Base-by-base conservation (phyloP, 2,329 filamentous ascomycete species). In the Ceratocystis ficicola region DNA sequence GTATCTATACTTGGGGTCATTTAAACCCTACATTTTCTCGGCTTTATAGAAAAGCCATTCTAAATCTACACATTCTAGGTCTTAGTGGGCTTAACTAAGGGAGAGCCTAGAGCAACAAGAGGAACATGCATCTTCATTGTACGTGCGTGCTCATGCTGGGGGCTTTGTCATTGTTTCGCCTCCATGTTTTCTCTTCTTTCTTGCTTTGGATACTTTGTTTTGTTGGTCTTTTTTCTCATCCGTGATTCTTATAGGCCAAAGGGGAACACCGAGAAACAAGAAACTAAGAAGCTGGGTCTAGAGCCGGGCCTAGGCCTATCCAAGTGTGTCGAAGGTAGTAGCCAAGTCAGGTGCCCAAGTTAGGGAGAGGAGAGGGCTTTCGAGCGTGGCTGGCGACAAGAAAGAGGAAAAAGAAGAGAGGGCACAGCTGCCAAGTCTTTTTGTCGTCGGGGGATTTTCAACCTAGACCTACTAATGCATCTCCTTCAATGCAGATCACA, bases 211-310 rank as follows among this genome's bases (percentile, higher is more conserved):
- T 3, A 41, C 36, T 41, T 41, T 41, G 36, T 41, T 15, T 41
- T 12, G 36, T 12, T 41, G 36, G 4, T 15, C 36, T 22, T 28
- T 59, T 28, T 59, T 28, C 30, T 59, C 32, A 17, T 59, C 10
- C 32, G 22, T 59, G 22, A 25, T 20, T 12, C 6, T 36, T 20
- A 10, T 22, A 17, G 22, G 2, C 6, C 12, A 28, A 36, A 59
- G 28, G 55, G 15, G 28, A 59, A 59, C 28, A 25, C 55, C 55
- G 59, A 32, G 59, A 44, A 62, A 62, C 10, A 44, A 44, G 10
- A 30, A 20, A 59, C 44, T 15, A 28, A 46, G n/a, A 28, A 57
- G 52, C 52, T 28, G 48, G 28, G 44, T 20, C 48, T 7, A 25
- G 20, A 46, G 25, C 36, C 4, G 10, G 36, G 36, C 12, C 36